Base-by-base conservation (phyloP, 805 yeast genomes). In the Torulaspora quercuum region DNA sequence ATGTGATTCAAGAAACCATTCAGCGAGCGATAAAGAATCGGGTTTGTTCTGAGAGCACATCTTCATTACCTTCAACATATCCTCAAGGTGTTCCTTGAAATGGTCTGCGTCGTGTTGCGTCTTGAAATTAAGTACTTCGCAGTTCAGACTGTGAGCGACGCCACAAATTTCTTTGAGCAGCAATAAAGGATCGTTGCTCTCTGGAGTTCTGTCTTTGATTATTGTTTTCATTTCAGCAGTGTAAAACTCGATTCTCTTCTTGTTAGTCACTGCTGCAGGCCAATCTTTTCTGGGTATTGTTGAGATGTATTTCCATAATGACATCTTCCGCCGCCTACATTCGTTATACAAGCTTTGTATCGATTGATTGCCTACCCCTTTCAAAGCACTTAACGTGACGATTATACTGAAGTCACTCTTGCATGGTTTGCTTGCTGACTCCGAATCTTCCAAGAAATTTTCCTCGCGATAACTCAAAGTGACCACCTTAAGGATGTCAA, bases 401-500 rank as follows among this genome's bases (percentile, higher is more conserved):
- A 59, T 41, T 1, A 55, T 39, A 34, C 51, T 49, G 25, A 57
- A 57, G 40, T 59, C 58, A 41, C 57, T 55, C 30, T 41, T 45
- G 35, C 48, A 45, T 16, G 33, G 19, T 5, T 20, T 14, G 14
- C 7, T 14, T 9, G 19, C 7, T 17, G 22, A 15, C 7, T 5
- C 11, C 9, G 29, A 32, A 7, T 33, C 32, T 9, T 22, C 15
- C 14, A 20, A 4, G 5, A 8, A 12, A 1, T n/a, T 8, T 13
- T 26, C 32, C 14, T 46, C 53, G 10, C 41, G 32, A 26, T 23
- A 21, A 10, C 42, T 44, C 15, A 53, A 25, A 3, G 34, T 31
- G 7, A 38, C 43, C 0, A 78, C 59, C 43, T 67, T 70, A 41
- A 79, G 48, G 17, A 77, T 59, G 39, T 77, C 76, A 9, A 80